Evolutionary conservation across 768 basidiomycete species (phyloP).

Genomic region (Tylopilus intermedius): DNA sequence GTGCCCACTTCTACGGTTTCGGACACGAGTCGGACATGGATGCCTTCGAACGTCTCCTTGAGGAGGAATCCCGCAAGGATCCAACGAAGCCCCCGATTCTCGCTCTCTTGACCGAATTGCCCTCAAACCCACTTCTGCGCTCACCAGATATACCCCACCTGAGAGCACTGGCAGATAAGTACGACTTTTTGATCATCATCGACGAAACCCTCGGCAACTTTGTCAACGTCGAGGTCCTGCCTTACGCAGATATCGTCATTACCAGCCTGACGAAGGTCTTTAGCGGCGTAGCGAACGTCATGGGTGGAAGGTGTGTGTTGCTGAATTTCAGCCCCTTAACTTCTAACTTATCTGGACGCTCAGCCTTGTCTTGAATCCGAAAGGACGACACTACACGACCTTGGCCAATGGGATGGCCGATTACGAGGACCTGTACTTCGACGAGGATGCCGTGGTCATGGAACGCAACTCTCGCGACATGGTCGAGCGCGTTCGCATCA

Average conservation of each 20-base stretch:
- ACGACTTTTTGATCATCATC: constrained; percentile 81
- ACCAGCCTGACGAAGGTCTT: constrained; percentile 96
- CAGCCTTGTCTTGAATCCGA: constrained; percentile 88
- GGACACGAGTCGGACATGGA: constrained; percentile 75
- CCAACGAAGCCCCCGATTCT: constrained; percentile 55
- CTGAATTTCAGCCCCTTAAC: neutral
- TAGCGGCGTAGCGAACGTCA: constrained; percentile 89
- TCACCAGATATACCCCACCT: constrained; percentile 73
- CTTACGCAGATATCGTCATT: constrained; percentile 82
- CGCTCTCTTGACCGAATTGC: constrained; percentile 89
- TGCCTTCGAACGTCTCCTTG: constrained; percentile 60
- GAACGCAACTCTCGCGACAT: constrained; percentile 98
- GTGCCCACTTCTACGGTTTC: constrained; percentile 81
- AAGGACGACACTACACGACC: constrained; percentile 57
- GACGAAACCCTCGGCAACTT: constrained; percentile 97
- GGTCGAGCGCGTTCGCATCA: constrained; percentile 60
- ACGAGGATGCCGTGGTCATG: constrained; percentile 92
- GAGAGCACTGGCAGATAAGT: constrained; percentile 76
- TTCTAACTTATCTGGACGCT: neutral
- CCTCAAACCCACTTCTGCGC: constrained; percentile 91
- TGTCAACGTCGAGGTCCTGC: constrained; percentile 85
- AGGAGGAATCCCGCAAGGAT: constrained; percentile 35
- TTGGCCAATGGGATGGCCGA: constrained; percentile 57
- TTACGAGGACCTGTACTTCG: constrained; percentile 85
- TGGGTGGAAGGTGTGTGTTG: constrained; percentile 85